Conservation (phyloP, 306 rosid species). For the Carpinus viminea region DNA sequence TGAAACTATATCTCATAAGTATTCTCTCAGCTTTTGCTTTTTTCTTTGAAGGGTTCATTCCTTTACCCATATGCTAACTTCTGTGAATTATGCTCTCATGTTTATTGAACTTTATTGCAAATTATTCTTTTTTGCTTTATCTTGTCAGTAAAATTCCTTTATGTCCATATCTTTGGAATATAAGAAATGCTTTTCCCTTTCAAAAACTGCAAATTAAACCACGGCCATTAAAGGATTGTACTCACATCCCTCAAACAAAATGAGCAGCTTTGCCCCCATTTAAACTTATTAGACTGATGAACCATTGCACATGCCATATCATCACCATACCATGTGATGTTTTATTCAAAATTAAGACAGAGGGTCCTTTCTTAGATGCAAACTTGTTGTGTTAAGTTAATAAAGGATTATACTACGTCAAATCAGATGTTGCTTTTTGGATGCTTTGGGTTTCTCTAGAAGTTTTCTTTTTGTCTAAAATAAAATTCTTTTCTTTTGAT, state of each 20-base stretch:
- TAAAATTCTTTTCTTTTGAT: slow-evolving; percentile 22
- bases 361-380: slow-evolving; percentile 25
- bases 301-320: too few species aligned
- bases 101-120: slow-evolving; percentile 19
- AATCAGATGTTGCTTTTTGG: slow-evolving; percentile 46
- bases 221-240: neutral
- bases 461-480: slow-evolving; percentile 33
- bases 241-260: neutral
- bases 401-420: slow-evolving; percentile 31
- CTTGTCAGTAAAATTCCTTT: slow-evolving; percentile 19
- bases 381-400: slow-evolving; percentile 26
- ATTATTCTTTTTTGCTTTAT: slow-evolving; percentile 27
- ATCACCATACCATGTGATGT: slow-evolving; percentile 22
- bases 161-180: neutral
- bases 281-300: neutral
- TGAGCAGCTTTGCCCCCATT: neutral
- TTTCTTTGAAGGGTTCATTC: slow-evolving; percentile 13
- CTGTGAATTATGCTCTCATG: slow-evolving; percentile 35
- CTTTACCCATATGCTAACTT: slow-evolving; percentile 14
- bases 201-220: slow-evolving; percentile 5
- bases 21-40: slow-evolving; percentile 25
- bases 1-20: slow-evolving; percentile 23
- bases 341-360: slow-evolving; percentile 21
- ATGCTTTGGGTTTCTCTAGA: slow-evolving; percentile 51
- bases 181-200: slow-evolving; percentile 17